Evolutionary conservation across 768 basidiomycete genomes (phyloP).

Genomic region (Russula vinacea): DNA sequence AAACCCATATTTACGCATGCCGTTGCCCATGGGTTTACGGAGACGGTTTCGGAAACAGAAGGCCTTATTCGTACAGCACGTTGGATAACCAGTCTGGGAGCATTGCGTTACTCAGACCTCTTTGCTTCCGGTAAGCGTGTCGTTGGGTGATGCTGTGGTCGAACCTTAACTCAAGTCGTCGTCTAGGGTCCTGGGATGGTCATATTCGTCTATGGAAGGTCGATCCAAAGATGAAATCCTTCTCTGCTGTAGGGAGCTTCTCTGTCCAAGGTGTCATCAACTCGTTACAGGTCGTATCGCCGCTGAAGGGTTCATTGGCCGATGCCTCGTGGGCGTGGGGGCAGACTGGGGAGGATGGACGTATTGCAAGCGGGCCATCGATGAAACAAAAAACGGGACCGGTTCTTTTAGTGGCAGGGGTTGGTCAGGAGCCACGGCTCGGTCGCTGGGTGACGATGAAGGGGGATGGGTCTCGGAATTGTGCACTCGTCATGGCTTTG

Average conservation of each 20-base stretch:
- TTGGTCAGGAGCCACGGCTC: slow-evolving; percentile 84
- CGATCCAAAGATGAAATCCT: slow-evolving; percentile 72
- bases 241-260: slow-evolving; percentile 62
- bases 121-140: slow-evolving; percentile 77
- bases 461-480: slow-evolving; percentile 67
- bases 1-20: slow-evolving; percentile 88
- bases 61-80: slow-evolving; percentile 74
- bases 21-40: slow-evolving; percentile 83
- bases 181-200: slow-evolving; percentile 90
- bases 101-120: slow-evolving; percentile 83
- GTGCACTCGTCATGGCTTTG: slow-evolving; percentile 61
- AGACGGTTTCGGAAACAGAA: slow-evolving; percentile 66
- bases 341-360: slow-evolving; percentile 37
- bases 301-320: slow-evolving; percentile 44
- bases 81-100: slow-evolving; percentile 86
- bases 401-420: slow-evolving; percentile 70
- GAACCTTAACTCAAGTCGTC: slow-evolving; percentile 10
- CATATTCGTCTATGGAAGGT: slow-evolving; percentile 88
- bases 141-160: not conserved
- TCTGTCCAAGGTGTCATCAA: slow-evolving; percentile 81
- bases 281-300: slow-evolving; percentile 75
- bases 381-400: slow-evolving; percentile 13
- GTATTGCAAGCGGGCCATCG: slow-evolving; percentile 26
- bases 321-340: slow-evolving; percentile 43
- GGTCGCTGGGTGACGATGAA: slow-evolving; percentile 86